These are phyloP conservation scores for Immersiporthe knoxdaviesiana DNA, from an alignment of 2,329 filamentous ascomycete genomes.

Conservation along the genomic window DNA sequence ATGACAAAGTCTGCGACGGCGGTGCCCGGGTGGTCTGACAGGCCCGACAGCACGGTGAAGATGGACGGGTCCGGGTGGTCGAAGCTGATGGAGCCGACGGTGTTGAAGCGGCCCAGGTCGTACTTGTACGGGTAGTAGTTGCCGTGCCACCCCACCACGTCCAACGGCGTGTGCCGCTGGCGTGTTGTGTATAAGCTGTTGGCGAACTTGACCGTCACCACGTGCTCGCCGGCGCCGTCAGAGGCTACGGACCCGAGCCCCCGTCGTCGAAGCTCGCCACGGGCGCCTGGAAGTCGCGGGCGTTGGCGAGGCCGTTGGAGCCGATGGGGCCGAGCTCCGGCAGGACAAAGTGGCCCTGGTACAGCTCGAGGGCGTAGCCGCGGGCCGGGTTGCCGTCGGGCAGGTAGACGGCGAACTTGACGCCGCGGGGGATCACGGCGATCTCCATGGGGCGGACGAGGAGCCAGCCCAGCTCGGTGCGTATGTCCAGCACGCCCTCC, in stretches of 20 bases:
- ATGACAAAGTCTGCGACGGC: slow-evolving; percentile 73
- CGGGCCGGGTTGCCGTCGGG: slow-evolving; percentile 59
- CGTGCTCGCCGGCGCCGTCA: slow-evolving; percentile 45
- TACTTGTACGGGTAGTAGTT: slow-evolving; percentile 84
- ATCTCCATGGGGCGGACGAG: slow-evolving; percentile 81
- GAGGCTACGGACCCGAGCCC: slow-evolving; percentile 48
- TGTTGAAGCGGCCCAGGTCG: slow-evolving; percentile 76
- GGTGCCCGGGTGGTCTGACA: slow-evolving; percentile 62
- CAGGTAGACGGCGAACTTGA: slow-evolving; percentile 74
- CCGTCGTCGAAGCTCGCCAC: slow-evolving; percentile 67
- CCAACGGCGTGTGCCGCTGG: slow-evolving; percentile 75
- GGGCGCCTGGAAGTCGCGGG: slow-evolving; percentile 75
- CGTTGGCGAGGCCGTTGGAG: slow-evolving; percentile 74
- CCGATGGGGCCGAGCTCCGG: slow-evolving; percentile 76
- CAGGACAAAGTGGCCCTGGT: slow-evolving; percentile 71
- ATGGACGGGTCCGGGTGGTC: slow-evolving; percentile 81
- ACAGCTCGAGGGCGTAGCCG: slow-evolving; percentile 77
- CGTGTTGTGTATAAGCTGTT: slow-evolving; percentile 66
- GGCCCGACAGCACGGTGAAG: slow-evolving; percentile 72
- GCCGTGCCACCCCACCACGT: slow-evolving; percentile 80
- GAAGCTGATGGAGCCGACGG: slow-evolving; percentile 71
- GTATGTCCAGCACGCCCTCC: slow-evolving; percentile 73
- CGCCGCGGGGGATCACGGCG: slow-evolving; percentile 72
- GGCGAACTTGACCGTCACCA: slow-evolving; percentile 67
- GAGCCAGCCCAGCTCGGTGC: slow-evolving; percentile 75